Percentiles rank a stretch among this genome's conserved stretches.
Evolutionary conservation across 495 filamentous ascomycete genomes (phyloP).

Genomic region (Xylaria telfairii): DNA sequence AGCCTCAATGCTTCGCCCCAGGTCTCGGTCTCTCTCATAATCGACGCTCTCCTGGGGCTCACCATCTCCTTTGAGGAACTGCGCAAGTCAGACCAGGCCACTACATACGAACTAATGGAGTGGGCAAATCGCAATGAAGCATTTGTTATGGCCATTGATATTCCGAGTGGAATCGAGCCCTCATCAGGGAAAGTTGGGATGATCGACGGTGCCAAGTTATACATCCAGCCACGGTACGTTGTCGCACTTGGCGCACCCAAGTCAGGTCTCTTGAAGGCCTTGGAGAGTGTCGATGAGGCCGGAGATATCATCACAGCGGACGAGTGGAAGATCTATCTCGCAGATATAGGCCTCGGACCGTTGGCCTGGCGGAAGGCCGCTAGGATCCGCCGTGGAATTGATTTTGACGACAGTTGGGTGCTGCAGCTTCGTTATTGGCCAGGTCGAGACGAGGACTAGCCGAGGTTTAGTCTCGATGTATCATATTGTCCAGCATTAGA

Average conservation of each 20-base stretch:
- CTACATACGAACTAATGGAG: conserved; percentile 80
- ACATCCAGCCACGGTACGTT: conserved; percentile 75
- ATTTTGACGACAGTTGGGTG: conserved; percentile 87
- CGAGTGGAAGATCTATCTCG: conserved; percentile 78
- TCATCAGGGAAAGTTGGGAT: conserved; percentile 66
- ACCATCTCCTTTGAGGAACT: conserved; percentile 85
- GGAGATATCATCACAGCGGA: conserved; percentile 47
- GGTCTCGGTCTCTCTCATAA: conserved; percentile 72
- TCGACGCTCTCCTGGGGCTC: conserved; percentile 87
- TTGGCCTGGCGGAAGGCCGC: conserved; percentile 86
- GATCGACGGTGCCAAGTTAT: conserved; percentile 72
- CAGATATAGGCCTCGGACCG: conserved; percentile 83
- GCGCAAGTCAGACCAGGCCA: conserved; percentile 78
- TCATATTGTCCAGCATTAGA: neutral
- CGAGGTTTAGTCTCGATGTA: neutral
- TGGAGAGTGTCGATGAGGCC: conserved; percentile 63
- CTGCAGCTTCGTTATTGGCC: conserved; percentile 62
- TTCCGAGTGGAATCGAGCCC: conserved; percentile 86
- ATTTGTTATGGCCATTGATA: conserved; percentile 79
- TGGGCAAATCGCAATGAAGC: conserved; percentile 86
- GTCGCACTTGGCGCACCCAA: conserved; percentile 86
- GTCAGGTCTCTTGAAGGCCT: conserved; percentile 75
- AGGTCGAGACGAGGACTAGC: conserved; percentile 12
- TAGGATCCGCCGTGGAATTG: conserved; percentile 76
- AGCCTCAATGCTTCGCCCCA: conserved; percentile 40